These are phyloP conservation scores for Populus tomentosa DNA, from an alignment of 441 rosid species.

Conservation along the genomic window DNA sequence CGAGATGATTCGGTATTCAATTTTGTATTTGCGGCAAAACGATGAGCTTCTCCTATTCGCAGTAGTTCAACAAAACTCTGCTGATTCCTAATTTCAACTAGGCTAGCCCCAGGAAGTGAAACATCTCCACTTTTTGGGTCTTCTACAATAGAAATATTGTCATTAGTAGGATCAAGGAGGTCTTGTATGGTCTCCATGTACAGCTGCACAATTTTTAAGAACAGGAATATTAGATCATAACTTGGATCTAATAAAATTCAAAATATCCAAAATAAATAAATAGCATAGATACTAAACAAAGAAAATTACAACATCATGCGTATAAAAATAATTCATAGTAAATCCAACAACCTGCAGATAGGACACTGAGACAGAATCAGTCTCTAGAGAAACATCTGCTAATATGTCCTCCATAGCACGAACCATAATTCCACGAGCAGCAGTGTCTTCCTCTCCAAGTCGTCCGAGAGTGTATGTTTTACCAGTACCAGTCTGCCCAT, in stretches of 20 bases:
- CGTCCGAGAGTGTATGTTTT: no score
- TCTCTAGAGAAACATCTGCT: no score
- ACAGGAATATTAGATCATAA: not conserved
- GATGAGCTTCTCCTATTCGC: constrained; percentile 84
- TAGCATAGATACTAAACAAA: not conserved
- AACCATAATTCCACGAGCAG: no score
- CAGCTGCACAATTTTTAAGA: constrained; percentile 50
- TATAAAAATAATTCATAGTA: constrained; percentile 3
- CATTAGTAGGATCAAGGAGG: constrained; percentile 87
- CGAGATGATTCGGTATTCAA: constrained; percentile 96
- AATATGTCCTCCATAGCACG: no score
- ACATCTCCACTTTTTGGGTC: constrained; percentile 97
- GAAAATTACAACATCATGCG: constrained; percentile 11
- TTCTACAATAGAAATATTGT: constrained; percentile 82
- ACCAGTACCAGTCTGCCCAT: no score
- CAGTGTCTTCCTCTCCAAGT: no score
- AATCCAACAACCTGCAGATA: no score
- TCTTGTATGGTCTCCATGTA: constrained; percentile 99
- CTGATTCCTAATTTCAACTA: constrained; percentile 86
- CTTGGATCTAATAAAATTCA: not conserved
- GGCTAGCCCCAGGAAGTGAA: constrained; percentile 79
- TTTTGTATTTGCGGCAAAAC: constrained; percentile 97
- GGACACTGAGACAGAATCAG: no score
- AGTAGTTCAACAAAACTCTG: constrained; percentile 74
- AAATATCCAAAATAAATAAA: not conserved